Evolutionary conservation across 2,329 filamentous ascomycete species (phyloP).

Genomic region (Aspergillus costaricaensis): DNA sequence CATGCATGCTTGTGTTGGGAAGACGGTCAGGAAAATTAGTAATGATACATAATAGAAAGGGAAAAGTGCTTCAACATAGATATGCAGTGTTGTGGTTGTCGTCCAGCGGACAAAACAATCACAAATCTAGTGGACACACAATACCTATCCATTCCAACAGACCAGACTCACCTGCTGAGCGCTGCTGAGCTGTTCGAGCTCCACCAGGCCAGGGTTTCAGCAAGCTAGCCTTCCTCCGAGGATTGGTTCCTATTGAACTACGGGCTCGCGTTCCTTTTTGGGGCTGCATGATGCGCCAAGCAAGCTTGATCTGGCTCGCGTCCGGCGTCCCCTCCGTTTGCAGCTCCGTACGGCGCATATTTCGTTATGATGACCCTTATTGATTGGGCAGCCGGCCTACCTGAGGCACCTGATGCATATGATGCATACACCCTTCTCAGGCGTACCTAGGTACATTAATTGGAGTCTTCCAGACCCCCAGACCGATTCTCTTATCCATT

Average conservation of each 20-base stretch:
- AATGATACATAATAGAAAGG: too few species aligned
- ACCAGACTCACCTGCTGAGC: not conserved
- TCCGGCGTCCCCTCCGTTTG: constrained; percentile 5
- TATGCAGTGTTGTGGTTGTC: too few species aligned
- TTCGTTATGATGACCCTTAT: not conserved
- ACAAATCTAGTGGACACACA: not conserved
- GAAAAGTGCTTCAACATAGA: too few species aligned
- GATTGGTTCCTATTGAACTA: not conserved
- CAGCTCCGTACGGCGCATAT: not conserved
- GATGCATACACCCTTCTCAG: not conserved
- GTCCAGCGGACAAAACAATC: not conserved
- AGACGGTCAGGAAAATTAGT: not conserved
- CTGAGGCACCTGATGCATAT: constrained; percentile 2
- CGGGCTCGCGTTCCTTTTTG: not conserved
- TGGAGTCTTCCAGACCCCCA: not conserved
- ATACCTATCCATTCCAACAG: not conserved
- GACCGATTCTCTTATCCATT: not conserved
- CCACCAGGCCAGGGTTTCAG: not conserved
- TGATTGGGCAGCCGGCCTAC: not conserved
- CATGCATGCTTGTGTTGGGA: not conserved
- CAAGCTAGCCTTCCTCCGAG: not conserved
- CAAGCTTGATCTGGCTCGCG: constrained; percentile 10
- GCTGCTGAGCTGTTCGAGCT: constrained; percentile 4
- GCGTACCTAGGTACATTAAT: not conserved
- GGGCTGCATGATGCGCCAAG: constrained; percentile 11